phyloP scores from a whole-genome alignment of 768 basidiomycete genomes.

The Tylopilus subfusipes region DNA sequence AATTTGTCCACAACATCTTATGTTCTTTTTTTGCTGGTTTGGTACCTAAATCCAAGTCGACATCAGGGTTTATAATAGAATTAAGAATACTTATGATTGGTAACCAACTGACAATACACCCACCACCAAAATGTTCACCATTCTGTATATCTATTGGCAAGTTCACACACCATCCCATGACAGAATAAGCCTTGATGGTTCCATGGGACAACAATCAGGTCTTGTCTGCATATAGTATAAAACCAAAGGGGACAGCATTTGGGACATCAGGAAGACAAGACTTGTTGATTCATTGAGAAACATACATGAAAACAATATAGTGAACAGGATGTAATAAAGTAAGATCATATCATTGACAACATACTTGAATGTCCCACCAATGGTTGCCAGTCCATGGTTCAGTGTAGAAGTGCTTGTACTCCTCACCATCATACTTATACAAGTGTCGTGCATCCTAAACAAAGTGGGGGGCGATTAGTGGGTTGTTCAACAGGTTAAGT shows the following conservation, averaged over 20 bases:
- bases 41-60: neutral
- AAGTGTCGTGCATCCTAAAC: too few relatives aligned
- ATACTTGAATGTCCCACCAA: constrained; percentile 38
- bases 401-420: neutral
- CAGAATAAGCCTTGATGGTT: neutral
- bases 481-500: too few relatives aligned
- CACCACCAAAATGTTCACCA: neutral
- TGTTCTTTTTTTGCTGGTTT: neutral
- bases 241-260: neutral
- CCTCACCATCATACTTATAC: too few relatives aligned
- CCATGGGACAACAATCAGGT: neutral
- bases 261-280: neutral
- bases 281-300: neutral
- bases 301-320: neutral
- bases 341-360: neutral
- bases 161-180: neutral
- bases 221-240: neutral
- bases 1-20: neutral
- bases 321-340: neutral
- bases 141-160: neutral
- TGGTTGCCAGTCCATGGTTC: neutral
- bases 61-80: neutral
- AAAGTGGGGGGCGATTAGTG: too few relatives aligned
- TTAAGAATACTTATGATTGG: neutral
- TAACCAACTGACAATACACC: neutral